Percentiles rank a stretch among this genome's conserved stretches.
Conservation (phyloP, 73 alveolate species). For the Tetrahymena borealis region DNA sequence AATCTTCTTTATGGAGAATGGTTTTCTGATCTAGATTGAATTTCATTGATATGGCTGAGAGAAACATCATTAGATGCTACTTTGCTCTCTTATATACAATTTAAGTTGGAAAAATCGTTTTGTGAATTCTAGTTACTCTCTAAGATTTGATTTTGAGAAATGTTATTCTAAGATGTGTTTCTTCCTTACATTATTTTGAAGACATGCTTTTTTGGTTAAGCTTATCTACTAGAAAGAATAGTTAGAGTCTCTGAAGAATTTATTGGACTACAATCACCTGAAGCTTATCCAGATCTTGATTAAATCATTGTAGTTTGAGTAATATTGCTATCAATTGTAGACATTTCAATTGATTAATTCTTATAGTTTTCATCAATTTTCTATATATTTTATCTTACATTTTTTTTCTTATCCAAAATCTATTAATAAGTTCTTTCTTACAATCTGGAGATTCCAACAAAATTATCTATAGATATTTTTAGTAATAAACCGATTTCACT, state of each 20-base stretch:
- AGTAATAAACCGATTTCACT: background rate
- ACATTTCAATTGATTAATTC: no score
- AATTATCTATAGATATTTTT: background rate
- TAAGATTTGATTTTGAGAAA: background rate
- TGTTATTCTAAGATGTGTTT: background rate
- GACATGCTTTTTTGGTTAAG: background rate
- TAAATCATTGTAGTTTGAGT: no score
- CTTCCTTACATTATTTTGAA: background rate
- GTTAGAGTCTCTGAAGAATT: background rate
- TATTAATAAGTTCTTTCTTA: background rate
- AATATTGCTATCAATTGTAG: no score
- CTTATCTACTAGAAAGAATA: background rate
- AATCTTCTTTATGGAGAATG: background rate
- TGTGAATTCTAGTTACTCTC: background rate
- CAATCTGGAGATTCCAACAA: background rate
- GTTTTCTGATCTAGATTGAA: no score
- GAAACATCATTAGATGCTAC: no score
- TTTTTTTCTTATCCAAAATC: background rate
- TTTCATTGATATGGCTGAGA: no score
- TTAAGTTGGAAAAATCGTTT: background rate
- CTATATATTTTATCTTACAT: no score
- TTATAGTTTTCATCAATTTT: no score
- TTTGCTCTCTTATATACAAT: no score
- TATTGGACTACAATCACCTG: no score
- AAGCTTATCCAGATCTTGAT: no score